These are phyloP conservation scores for Colletotrichum sublineola DNA, from an alignment of 2,329 filamentous ascomycete genomes.

Conservation along the genomic window DNA sequence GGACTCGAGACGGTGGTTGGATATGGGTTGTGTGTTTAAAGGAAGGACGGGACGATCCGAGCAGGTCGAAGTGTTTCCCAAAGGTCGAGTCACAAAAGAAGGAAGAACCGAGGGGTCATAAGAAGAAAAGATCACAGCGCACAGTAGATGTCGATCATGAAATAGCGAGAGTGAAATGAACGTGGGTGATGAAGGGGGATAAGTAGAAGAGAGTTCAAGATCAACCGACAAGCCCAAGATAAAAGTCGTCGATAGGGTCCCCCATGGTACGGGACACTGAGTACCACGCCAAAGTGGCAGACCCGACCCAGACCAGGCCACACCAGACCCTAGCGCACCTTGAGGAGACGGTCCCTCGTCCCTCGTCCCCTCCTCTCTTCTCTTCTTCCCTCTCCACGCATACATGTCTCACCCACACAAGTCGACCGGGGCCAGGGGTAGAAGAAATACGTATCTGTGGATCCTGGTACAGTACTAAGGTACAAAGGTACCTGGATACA, in stretches of 20 bases:
- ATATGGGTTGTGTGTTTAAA: slow-evolving; percentile 51
- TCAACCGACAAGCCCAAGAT: slow-evolving; percentile 54
- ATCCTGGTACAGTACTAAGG: not conserved
- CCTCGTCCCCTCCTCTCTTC: slow-evolving; percentile 46
- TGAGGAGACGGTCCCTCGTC: slow-evolving; percentile 46
- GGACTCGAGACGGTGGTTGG: slow-evolving; percentile 43
- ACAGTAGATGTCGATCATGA: slow-evolving; percentile 63
- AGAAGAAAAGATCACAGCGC: slow-evolving; percentile 60
- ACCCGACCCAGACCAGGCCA: slow-evolving; percentile 33
- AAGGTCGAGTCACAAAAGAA: slow-evolving; percentile 62
- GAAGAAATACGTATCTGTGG: slow-evolving; percentile 28
- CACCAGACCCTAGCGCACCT: slow-evolving; percentile 48
- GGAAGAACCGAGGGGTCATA: slow-evolving; percentile 64
- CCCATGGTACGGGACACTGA: slow-evolving; percentile 38
- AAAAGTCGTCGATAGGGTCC: slow-evolving; percentile 55
- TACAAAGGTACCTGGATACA: slow-evolving; percentile 14
- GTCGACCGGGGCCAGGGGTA: slow-evolving; percentile 52
- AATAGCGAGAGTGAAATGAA: slow-evolving; percentile 54
- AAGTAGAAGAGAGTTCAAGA: slow-evolving; percentile 61
- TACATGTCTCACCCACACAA: slow-evolving; percentile 63
- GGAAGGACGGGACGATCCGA: slow-evolving; percentile 58
- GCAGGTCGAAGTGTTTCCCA: slow-evolving; percentile 56
- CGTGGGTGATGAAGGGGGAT: slow-evolving; percentile 62
- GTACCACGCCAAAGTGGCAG: slow-evolving; percentile 34
- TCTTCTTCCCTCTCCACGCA: slow-evolving; percentile 54